Conservation (phyloP, 2,329 filamentous ascomycete genomes). For the Trichoderma sp. region DNA sequence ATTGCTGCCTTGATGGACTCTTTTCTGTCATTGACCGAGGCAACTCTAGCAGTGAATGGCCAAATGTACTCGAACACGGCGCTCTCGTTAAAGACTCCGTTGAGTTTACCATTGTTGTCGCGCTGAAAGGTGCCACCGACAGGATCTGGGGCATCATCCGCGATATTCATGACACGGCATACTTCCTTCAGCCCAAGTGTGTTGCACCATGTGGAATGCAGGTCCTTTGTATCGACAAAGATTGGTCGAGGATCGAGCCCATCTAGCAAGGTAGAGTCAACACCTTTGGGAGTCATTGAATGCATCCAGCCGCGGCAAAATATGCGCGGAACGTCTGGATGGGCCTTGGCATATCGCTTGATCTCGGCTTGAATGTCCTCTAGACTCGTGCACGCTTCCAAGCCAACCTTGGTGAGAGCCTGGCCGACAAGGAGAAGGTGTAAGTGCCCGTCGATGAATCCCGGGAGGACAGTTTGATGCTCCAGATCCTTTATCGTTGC, state of each 20-base stretch:
- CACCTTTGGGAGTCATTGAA: conserved; percentile 48
- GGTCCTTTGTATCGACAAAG: conserved; percentile 58
- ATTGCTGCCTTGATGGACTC: conserved; percentile 52
- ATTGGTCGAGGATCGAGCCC: conserved; percentile 57
- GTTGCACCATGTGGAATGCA: conserved; percentile 61
- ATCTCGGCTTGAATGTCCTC: conserved; percentile 53
- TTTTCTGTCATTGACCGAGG: conserved; percentile 51
- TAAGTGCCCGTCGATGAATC: conserved; percentile 61
- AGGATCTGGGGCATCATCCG: conserved; percentile 47
- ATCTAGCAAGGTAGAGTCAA: conserved; percentile 49
- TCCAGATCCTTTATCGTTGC: conserved; percentile 34
- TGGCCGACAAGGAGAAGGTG: conserved; percentile 58
- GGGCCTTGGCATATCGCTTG: conserved; percentile 46
- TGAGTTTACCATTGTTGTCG: conserved; percentile 49
- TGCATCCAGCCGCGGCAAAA: conserved; percentile 60
- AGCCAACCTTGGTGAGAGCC: conserved; percentile 52
- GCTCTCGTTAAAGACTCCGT: conserved; percentile 55
- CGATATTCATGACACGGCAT: conserved; percentile 42
- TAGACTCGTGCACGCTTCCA: conserved; percentile 51
- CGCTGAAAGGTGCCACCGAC: conserved; percentile 55
- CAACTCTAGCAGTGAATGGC: conserved; percentile 54
- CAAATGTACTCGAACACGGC: conserved; percentile 56
- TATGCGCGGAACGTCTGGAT: conserved; percentile 52
- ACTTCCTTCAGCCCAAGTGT: conserved; percentile 51
- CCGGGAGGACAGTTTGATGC: conserved; percentile 49